phyloP scores from a whole-genome alignment of 2,329 filamentous ascomycete species.

The Hysterium pulicare region DNA sequence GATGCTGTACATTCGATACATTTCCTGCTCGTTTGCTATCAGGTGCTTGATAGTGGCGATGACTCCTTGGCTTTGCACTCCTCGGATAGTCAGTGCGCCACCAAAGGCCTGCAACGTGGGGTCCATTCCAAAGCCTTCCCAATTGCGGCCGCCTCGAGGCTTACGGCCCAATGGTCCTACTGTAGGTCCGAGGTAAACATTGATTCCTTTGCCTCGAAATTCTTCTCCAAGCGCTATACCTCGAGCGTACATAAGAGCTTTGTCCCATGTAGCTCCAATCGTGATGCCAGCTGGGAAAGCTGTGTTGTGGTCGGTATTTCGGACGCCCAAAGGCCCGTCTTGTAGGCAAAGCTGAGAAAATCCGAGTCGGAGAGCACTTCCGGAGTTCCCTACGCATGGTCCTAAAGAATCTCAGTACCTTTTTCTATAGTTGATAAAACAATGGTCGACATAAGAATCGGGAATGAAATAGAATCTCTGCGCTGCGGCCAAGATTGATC shows the following conservation, averaged over 20 bases:
- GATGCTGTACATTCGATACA: slow-evolving; percentile 45
- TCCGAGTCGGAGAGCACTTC: slow-evolving; percentile 65
- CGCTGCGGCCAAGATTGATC: no score
- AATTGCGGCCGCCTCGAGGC: slow-evolving; percentile 63
- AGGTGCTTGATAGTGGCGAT: slow-evolving; percentile 70
- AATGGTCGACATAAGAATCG: no score
- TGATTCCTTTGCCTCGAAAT: slow-evolving; percentile 69
- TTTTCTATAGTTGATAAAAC: no score
- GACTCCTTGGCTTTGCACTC: slow-evolving; percentile 69
- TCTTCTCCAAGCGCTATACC: slow-evolving; percentile 68
- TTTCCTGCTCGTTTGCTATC: slow-evolving; percentile 69
- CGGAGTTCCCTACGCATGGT: slow-evolving; percentile 70
- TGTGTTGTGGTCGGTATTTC: slow-evolving; percentile 70
- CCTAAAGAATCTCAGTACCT: neutral
- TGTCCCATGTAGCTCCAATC: slow-evolving; percentile 71
- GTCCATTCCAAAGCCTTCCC: slow-evolving; percentile 71
- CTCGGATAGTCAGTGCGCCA: slow-evolving; percentile 72
- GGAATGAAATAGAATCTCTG: no score
- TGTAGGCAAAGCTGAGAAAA: slow-evolving; percentile 61
- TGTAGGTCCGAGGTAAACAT: slow-evolving; percentile 67
- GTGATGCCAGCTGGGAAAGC: slow-evolving; percentile 80
- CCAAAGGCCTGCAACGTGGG: slow-evolving; percentile 71
- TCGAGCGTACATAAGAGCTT: slow-evolving; percentile 65
- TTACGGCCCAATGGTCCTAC: slow-evolving; percentile 69
- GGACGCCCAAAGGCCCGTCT: slow-evolving; percentile 60